Evolutionary conservation across 768 basidiomycete genomes (phyloP).

Genomic region (Pluteus cervinus): DNA sequence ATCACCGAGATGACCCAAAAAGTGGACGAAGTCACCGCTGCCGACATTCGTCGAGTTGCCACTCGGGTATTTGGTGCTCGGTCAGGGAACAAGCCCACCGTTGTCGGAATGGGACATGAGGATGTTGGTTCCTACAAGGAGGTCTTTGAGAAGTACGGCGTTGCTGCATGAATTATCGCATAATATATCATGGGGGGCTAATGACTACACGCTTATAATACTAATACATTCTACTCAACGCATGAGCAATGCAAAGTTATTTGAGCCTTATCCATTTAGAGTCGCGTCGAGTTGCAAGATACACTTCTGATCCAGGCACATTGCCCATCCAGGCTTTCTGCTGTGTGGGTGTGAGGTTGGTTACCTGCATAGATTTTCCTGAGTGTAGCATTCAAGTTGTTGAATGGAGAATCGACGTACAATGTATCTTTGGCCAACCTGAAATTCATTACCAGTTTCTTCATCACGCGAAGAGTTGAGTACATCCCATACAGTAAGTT

Average conservation of each 20-base stretch:
- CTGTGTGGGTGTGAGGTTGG: constrained; percentile 68
- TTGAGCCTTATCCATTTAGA: constrained; percentile 53
- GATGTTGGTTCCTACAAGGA: constrained; percentile 64
- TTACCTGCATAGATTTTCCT: constrained; percentile 30
- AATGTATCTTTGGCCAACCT: constrained; percentile 60
- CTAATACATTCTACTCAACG: constrained; percentile 2
- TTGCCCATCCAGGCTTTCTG: constrained; percentile 65
- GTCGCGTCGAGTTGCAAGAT: constrained; percentile 58
- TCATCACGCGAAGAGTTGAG: constrained; percentile 44
- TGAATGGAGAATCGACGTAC: constrained; percentile 32
- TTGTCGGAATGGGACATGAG: constrained; percentile 81
- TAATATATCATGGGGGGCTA: constrained; percentile 4
- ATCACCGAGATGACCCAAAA: constrained; percentile 87
- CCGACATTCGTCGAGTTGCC: constrained; percentile 73
- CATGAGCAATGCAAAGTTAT: background rate
- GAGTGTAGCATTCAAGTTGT: too few relatives aligned
- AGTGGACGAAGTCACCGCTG: constrained; percentile 70
- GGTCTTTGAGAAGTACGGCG: constrained; percentile 64
- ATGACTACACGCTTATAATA: constrained; percentile 1
- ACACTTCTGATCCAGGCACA: constrained; percentile 58
- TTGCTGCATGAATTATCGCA: constrained; percentile 25
- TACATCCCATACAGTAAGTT: constrained; percentile 83
- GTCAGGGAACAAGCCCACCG: constrained; percentile 61
- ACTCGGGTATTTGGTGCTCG: constrained; percentile 64
- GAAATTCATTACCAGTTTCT: constrained; percentile 45